Percentiles rank a stretch among this genome's conserved stretches.
phyloP scores from a whole-genome alignment of 2,329 filamentous ascomycete species.

The Colletotrichum sp. region DNA sequence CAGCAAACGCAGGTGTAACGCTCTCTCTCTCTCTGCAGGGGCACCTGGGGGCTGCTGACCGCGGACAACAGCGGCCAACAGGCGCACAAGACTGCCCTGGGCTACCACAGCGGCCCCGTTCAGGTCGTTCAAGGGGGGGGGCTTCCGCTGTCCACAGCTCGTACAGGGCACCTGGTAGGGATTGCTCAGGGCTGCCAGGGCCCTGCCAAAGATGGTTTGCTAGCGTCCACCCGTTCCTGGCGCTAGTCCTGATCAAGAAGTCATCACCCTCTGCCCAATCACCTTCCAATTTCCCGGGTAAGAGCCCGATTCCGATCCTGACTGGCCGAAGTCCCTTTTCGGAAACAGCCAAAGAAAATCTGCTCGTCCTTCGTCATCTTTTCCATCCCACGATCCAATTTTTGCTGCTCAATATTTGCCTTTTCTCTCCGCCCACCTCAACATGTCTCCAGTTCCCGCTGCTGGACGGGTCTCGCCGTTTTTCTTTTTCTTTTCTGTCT shows the following conservation, averaged over 20 bases:
- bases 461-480: background rate
- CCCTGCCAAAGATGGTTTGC: slow-evolving; percentile 11
- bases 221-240: slow-evolving; percentile 12
- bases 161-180: background rate
- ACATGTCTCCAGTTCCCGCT: background rate
- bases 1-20: background rate
- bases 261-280: slow-evolving; percentile 11
- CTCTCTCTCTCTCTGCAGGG: background rate
- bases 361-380: slow-evolving; percentile 2
- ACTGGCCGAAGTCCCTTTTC: slow-evolving; percentile 1
- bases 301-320: slow-evolving; percentile 4
- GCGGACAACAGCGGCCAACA: background rate
- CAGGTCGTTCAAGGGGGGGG: background rate
- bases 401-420: background rate
- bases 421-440: background rate
- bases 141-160: background rate
- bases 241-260: slow-evolving; percentile 9
- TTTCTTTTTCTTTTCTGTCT: background rate
- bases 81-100: background rate
- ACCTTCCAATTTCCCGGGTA: slow-evolving; percentile 14
- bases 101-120: background rate
- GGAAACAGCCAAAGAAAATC: background rate
- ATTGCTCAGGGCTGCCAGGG: background rate
- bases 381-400: background rate
- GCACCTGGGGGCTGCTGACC: background rate